These are phyloP conservation scores for Rosellinia necatrix DNA, from an alignment of 2,329 filamentous ascomycete genomes.

Conservation along the genomic window DNA sequence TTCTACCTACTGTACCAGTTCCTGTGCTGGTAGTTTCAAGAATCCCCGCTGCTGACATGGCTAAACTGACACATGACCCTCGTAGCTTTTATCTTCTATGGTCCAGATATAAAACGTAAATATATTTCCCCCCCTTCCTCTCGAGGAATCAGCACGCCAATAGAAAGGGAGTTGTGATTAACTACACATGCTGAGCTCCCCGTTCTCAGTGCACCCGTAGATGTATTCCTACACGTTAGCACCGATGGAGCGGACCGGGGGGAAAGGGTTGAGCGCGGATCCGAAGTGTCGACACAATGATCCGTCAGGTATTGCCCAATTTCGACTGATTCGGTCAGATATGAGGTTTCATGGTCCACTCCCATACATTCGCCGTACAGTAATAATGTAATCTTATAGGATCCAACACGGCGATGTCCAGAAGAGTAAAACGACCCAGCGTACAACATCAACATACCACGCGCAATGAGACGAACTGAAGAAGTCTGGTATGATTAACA, in stretches of 20 bases:
- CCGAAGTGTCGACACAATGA: too few species aligned
- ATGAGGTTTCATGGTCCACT: constrained; percentile 13
- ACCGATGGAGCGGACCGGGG: too few species aligned
- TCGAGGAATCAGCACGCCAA: too few species aligned
- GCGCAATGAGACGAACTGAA: not conserved
- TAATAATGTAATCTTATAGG: constrained; percentile 16
- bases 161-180: too few species aligned
- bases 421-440: not conserved
- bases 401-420: constrained; percentile 11
- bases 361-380: constrained; percentile 16
- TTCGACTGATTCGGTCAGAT: too few species aligned
- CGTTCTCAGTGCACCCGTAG: too few species aligned
- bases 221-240: too few species aligned
- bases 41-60: constrained; percentile 16
- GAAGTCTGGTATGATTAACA: not conserved
- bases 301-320: too few species aligned
- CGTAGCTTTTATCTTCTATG: not conserved
- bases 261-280: too few species aligned
- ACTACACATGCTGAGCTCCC: too few species aligned
- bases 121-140: too few species aligned
- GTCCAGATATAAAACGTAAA: not conserved
- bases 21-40: constrained; percentile 8
- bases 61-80: constrained; percentile 12
- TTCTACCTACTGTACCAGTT: not conserved
- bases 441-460: not conserved